Evolutionary conservation across 106 monocot species (phyloP).

Genomic region (Platanthera zijinensis): DNA sequence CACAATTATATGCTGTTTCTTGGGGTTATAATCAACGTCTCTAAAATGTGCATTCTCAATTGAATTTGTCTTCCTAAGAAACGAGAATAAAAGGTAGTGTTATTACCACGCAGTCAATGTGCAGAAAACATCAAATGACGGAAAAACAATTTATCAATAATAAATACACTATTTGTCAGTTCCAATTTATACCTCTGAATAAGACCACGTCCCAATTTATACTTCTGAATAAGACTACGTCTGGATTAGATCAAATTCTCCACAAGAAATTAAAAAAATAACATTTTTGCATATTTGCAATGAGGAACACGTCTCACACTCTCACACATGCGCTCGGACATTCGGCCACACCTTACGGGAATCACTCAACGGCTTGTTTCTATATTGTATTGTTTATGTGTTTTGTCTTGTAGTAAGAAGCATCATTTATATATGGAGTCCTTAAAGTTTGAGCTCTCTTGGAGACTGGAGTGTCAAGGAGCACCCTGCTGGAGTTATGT

Average conservation of each 20-base stretch:
- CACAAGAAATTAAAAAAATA: neutral
- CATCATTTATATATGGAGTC: no score
- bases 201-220: neutral
- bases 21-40: slow-evolving; percentile 94
- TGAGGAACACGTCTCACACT: no score
- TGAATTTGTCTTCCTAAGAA: slow-evolving; percentile 62
- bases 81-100: neutral
- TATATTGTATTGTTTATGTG: no score
- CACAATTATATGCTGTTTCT: slow-evolving; percentile 68
- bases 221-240: neutral
- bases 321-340: no score
- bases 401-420: no score
- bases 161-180: neutral
- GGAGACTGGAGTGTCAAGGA: no score
- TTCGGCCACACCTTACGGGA: no score
- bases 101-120: neutral
- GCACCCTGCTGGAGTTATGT: no score
- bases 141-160: neutral
- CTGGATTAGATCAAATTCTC: neutral
- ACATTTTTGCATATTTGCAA: no score
- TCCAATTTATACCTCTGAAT: neutral
- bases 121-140: neutral
- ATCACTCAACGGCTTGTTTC: no score
- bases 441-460: no score
- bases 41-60: slow-evolving; percentile 81